A percentile compares a stretch with the other conserved stretches of the same genome.
Conservation (phyloP, 495 filamentous ascomycete genomes). For the Jackrogersella multiformis region DNA sequence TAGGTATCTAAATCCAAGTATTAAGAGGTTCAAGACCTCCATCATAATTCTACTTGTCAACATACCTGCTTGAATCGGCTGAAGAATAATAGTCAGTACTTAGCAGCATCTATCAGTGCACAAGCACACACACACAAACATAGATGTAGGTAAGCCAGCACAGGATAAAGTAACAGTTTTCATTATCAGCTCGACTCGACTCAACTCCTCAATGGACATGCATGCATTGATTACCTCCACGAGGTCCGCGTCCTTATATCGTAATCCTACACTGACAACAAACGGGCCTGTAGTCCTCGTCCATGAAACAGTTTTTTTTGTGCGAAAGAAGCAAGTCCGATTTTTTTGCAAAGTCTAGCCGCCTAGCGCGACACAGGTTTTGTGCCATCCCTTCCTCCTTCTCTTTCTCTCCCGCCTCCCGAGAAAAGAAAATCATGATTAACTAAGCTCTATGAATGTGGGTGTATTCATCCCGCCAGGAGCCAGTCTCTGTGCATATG, state of each 20-base stretch:
- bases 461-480: conserved; percentile 21
- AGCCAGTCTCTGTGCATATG: conserved; percentile 17
- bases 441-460: conserved; percentile 35
- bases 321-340: conserved; percentile 9
- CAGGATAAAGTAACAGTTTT: not conserved
- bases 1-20: not conserved
- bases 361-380: conserved; percentile 17
- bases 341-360: conserved; percentile 28
- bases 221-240: conserved; percentile 21
- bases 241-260: conserved; percentile 22
- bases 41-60: too few relatives aligned
- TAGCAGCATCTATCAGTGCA: not conserved
- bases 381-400: conserved; percentile 2
- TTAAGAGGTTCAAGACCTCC: too few relatives aligned
- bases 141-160: too few relatives aligned
- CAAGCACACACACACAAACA: too few relatives aligned
- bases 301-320: conserved; percentile 9
- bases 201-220: conserved; percentile 9
- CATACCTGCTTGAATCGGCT: too few relatives aligned
- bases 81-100: too few relatives aligned
- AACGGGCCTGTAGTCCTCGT: not conserved
- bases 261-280: conserved; percentile 36
- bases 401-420: conserved; percentile 1
- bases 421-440: conserved; percentile 33
- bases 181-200: not conserved